phyloP scores from a whole-genome alignment of 129 eudicot species.

The Solidago caesia region DNA sequence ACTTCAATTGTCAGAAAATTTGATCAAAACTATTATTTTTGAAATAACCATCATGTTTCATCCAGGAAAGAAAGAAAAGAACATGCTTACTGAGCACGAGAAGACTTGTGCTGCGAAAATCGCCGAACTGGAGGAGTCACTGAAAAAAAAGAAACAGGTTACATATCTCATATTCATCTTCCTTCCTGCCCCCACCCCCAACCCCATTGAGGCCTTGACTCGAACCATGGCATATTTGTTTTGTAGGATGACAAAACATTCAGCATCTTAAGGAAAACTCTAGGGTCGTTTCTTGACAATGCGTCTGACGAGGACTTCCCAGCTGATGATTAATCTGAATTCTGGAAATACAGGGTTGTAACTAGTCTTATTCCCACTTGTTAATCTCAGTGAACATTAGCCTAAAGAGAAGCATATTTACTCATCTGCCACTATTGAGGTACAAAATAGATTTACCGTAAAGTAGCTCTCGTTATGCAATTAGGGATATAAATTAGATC shows the following conservation, averaged over 20 bases:
- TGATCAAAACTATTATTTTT: neutral
- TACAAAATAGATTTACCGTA: constrained; percentile 5
- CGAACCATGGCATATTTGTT: constrained; percentile 14
- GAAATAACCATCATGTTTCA: constrained; percentile 17
- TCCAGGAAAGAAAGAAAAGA: constrained; percentile 95
- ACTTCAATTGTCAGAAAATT: neutral
- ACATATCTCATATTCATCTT: constrained; percentile 3
- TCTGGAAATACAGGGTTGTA: constrained; percentile 4
- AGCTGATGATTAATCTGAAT: constrained; percentile 54
- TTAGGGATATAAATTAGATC: constrained; percentile 16
- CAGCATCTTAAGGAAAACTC: constrained; percentile 75
- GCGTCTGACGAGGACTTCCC: constrained; percentile 90
- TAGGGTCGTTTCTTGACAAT: constrained; percentile 77
- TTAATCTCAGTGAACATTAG: constrained; percentile 18
- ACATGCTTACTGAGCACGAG: constrained; percentile 65
- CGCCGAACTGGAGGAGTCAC: constrained; percentile 75
- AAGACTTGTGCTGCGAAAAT: constrained; percentile 63
- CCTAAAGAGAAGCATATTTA: neutral
- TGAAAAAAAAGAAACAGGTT: constrained; percentile 95
- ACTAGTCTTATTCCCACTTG: constrained; percentile 14
- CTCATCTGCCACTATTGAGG: constrained; percentile 10
- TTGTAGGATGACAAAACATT: constrained; percentile 84
- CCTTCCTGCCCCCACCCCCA: neutral
- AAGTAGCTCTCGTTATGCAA: constrained; percentile 10
- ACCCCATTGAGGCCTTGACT: neutral